Base-by-base conservation (phyloP, 441 rosid genomes). In the Gossypium davidsonii region DNA sequence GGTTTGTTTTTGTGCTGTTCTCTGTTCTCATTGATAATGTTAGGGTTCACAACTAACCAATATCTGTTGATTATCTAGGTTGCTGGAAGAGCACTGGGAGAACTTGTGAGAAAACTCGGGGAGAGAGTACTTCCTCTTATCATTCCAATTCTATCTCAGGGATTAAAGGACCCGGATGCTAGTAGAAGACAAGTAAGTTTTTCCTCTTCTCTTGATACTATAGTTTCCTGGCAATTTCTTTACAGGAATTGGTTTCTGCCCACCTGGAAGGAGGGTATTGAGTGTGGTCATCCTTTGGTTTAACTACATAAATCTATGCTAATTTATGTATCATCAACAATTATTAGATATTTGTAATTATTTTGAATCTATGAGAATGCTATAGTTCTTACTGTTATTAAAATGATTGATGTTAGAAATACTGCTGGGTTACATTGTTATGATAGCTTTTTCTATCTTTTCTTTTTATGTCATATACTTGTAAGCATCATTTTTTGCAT, bases 41-140 rank as follows among this genome's bases (percentile, higher is more conserved):
- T 68, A 42, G 6, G 44, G 28, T 23, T 55, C 46, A 23, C 28
- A 52, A 10, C 21, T 28, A 39, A 49, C 11, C 53, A 21, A 31
- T 66, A 28, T 37, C 26, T 72, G 25, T 23, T 76, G 75, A 15
- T 61, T 37, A 25, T 79, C 34, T 72, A 96, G 99, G 98, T 89
- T 82, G 98, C 99, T 76, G 99, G 89, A 72, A 85, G 99, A 77
- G 79, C 99, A 57, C 82, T 96, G 77, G 99, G 99, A 80, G 98
- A 96, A 86, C 94, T 96, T 78, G 99, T 96, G 46, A 85, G 97
- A 84, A 94, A 96, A 87, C 98, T 96, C 77, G 99, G 98, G 76
- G 99, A 96, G 82, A 92, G 98, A 91, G 99, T 96, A 72, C 99
- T 96, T 84, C 99, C 99, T 78, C 81, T 86, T 82, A 96, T 96